A percentile compares a stretch with the other conserved stretches of the same genome.
Conservation (phyloP, 192 early-diverging fungal species). For the Backusella macrospora region DNA sequence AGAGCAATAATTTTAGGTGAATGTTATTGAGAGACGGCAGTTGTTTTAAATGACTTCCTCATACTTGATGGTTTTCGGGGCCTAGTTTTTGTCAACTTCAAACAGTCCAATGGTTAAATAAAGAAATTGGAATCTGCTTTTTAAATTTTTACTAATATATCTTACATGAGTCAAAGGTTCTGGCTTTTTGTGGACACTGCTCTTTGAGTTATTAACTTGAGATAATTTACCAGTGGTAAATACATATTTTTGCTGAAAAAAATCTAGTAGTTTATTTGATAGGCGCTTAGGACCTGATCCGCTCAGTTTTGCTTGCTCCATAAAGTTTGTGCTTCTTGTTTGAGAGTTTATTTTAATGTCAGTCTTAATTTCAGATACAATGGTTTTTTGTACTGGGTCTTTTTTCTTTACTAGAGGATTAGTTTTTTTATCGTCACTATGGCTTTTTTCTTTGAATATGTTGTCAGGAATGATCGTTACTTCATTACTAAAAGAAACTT, state of each 20-base stretch:
- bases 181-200: neutral
- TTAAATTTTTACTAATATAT: neutral
- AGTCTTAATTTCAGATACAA: neutral
- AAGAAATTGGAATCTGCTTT: neutral
- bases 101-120: neutral
- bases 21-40: neutral
- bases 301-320: neutral
- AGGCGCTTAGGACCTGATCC: neutral
- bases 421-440: too few relatives aligned
- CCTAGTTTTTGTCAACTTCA: slow-evolving; percentile 5
- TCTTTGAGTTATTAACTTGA: neutral
- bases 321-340: neutral
- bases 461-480: neutral
- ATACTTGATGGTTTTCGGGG: slow-evolving; percentile 11
- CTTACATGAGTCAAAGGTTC: slow-evolving; percentile 1
- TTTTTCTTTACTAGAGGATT: neutral
- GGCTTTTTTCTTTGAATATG: neutral
- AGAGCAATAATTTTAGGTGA: too few relatives aligned
- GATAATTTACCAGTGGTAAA: neutral
- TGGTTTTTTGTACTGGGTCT: neutral
- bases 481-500: slow-evolving; percentile 8
- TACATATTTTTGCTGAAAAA: slow-evolving; percentile 11
- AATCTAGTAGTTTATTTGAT: neutral
- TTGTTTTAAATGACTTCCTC: neutral
- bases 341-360: neutral